Conservation (phyloP, 768 basidiomycete species). For the Boletus rubroflammeus region DNA sequence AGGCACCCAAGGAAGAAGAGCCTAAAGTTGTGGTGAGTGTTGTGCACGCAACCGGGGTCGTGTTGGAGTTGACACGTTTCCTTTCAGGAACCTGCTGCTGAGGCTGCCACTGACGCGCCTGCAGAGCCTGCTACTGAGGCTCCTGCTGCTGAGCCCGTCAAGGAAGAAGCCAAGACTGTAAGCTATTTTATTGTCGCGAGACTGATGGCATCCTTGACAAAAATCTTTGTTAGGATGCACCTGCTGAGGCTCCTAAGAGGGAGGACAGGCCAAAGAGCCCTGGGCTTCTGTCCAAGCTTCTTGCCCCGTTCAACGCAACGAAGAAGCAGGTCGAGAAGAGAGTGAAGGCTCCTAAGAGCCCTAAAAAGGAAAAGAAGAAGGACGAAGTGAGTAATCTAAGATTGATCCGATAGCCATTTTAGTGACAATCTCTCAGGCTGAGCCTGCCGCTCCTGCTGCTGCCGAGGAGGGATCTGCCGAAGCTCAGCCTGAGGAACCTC, state of each 20-base stretch:
- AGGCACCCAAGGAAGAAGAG: slow-evolving; percentile 42
- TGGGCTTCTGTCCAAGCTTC: slow-evolving; percentile 68
- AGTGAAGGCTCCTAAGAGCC: slow-evolving; percentile 64
- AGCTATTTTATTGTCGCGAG: slow-evolving; percentile 15
- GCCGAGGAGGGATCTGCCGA: slow-evolving; percentile 36
- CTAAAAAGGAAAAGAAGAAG: slow-evolving; percentile 83
- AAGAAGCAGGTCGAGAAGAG: slow-evolving; percentile 54
- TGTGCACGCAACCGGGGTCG: accelerated
- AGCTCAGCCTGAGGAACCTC: slow-evolving; percentile 29
- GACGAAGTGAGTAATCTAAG: slow-evolving; percentile 47
- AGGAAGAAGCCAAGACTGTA: slow-evolving; percentile 45
- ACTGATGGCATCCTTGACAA: slow-evolving; percentile 31
- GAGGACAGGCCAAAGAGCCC: slow-evolving; percentile 82
- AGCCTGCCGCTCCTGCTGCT: slow-evolving; percentile 32
- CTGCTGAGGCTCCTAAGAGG: slow-evolving; percentile 57
- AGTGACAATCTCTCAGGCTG: slow-evolving; percentile 22
- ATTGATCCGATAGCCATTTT: not conserved
- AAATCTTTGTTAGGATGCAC: slow-evolving; percentile 30
- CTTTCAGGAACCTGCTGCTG: slow-evolving; percentile 36
- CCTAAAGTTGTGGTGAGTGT: slow-evolving; percentile 37
- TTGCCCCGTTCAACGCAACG: slow-evolving; percentile 68
- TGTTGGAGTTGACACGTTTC: not conserved
- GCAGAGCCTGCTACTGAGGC: slow-evolving; percentile 30
- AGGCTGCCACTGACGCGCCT: slow-evolving; percentile 21
- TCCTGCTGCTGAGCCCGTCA: slow-evolving; percentile 33